A percentile compares a stretch with the other conserved stretches of the same genome.
phyloP scores from a whole-genome alignment of 805 yeast genomes.

The Lipomyces anomalus region DNA sequence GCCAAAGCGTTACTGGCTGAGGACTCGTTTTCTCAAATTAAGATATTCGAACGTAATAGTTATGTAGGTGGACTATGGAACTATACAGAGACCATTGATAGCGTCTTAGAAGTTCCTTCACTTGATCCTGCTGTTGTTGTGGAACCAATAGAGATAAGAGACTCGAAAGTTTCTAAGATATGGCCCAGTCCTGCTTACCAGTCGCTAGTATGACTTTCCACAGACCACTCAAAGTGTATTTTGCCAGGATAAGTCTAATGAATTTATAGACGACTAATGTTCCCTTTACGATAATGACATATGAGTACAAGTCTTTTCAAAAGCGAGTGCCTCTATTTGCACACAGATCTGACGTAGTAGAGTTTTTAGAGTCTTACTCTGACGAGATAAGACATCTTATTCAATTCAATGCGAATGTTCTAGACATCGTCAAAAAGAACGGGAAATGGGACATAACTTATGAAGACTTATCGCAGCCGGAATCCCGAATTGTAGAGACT shows the following conservation, averaged over 20 bases:
- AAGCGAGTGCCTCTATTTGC: slow-evolving; percentile 49
- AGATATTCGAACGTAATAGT: slow-evolving; percentile 54
- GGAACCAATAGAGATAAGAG: slow-evolving; percentile 23
- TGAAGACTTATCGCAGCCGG: background rate
- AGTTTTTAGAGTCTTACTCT: slow-evolving; percentile 56
- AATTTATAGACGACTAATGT: slow-evolving; percentile 50
- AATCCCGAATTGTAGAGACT: slow-evolving; percentile 10
- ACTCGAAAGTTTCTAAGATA: slow-evolving; percentile 29
- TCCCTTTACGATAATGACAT: slow-evolving; percentile 61
- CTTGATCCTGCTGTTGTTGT: slow-evolving; percentile 27
- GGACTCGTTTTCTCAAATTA: slow-evolving; percentile 41
- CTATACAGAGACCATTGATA: slow-evolving; percentile 38
- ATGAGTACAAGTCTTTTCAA: slow-evolving; percentile 45
- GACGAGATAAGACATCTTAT: slow-evolving; percentile 40
- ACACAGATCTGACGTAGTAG: slow-evolving; percentile 51
- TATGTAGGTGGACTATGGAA: slow-evolving; percentile 81
- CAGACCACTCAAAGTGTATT: too few relatives aligned
- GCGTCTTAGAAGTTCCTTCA: slow-evolving; percentile 32
- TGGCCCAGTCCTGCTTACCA: slow-evolving; percentile 59
- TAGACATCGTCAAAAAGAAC: slow-evolving; percentile 35
- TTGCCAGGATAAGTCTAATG: background rate
- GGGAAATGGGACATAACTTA: slow-evolving; percentile 43
- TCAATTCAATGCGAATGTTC: slow-evolving; percentile 45
- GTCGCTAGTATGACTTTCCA: slow-evolving; percentile 40
- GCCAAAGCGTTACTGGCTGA: slow-evolving; percentile 60